Percentiles rank a stretch among this genome's conserved stretches.
Evolutionary conservation across 371 early-diverging fungal species (phyloP).

Genomic region (Gilbertella persicaria): DNA sequence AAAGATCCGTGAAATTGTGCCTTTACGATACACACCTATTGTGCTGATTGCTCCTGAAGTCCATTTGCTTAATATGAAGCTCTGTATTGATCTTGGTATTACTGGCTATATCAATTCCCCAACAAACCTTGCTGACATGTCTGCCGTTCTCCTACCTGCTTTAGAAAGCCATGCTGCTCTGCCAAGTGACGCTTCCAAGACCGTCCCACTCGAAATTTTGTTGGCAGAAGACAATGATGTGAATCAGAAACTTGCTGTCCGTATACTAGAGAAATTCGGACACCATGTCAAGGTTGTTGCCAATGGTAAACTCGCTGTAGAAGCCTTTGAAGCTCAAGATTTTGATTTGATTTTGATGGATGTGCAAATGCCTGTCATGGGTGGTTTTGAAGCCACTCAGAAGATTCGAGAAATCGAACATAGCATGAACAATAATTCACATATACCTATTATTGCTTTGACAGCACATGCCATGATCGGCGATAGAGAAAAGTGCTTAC

Average conservation of each 20-base stretch:
- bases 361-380: slow-evolving; percentile 79
- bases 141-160: slow-evolving; percentile 67
- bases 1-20: slow-evolving; percentile 52
- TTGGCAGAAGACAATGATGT: slow-evolving; percentile 85
- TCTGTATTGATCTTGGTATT: slow-evolving; percentile 66
- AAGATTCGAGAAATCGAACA: slow-evolving; percentile 69
- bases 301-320: slow-evolving; percentile 77
- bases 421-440: slow-evolving; percentile 40
- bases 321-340: slow-evolving; percentile 56
- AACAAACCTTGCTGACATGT: slow-evolving; percentile 58
- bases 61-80: slow-evolving; percentile 55
- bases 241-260: slow-evolving; percentile 78
- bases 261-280: slow-evolving; percentile 74
- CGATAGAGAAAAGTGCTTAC: slow-evolving; percentile 76
- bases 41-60: slow-evolving; percentile 55
- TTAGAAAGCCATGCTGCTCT: slow-evolving; percentile 65
- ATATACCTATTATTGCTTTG: slow-evolving; percentile 74
- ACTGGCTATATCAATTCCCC: slow-evolving; percentile 66
- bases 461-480: slow-evolving; percentile 84
- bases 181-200: slow-evolving; percentile 57
- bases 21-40: slow-evolving; percentile 65
- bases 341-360: slow-evolving; percentile 82
- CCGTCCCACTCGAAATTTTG: slow-evolving; percentile 65
- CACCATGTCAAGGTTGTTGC: slow-evolving; percentile 71
- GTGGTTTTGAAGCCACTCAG: slow-evolving; percentile 77